Evolutionary conservation across 306 rosid species (phyloP).

Genomic region (Dalbergia oliveri): DNA sequence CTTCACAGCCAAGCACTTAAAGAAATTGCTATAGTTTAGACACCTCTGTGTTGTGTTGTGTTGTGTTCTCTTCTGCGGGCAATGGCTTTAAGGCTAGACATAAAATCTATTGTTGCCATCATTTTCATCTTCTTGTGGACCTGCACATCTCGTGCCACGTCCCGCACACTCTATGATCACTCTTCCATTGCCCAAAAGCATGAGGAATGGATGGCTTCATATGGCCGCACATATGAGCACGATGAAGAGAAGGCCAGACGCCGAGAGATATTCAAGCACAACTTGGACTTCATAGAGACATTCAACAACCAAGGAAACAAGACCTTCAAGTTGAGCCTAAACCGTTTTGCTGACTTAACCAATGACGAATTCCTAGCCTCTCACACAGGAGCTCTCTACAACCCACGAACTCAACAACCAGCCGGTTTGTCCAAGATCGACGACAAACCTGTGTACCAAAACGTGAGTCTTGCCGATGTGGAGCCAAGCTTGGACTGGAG

Average conservation of each 20-base stretch:
- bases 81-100: slow-evolving; percentile 10
- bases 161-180: too few relatives aligned
- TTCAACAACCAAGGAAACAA: not conserved
- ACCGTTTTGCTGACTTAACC: slow-evolving; percentile 19
- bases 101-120: not conserved
- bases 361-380: slow-evolving; percentile 7
- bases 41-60: not conserved
- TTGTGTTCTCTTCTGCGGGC: not conserved
- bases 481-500: too few relatives aligned
- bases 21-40: not conserved
- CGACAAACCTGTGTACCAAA: too few relatives aligned
- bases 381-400: slow-evolving; percentile 2
- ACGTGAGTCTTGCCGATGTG: too few relatives aligned
- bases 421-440: too few relatives aligned
- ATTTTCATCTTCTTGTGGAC: not conserved
- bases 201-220: not conserved
- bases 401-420: not conserved
- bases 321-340: not conserved
- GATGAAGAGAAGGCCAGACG: slow-evolving; percentile 18
- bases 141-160: not conserved
- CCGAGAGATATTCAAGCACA: slow-evolving; percentile 35
- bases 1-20: not conserved
- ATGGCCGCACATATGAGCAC: slow-evolving; percentile 12
- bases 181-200: not conserved
- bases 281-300: slow-evolving; percentile 14